A percentile compares a stretch with the other conserved stretches of the same genome.
phyloP scores from a whole-genome alignment of 2,329 filamentous ascomycete genomes.

The Pseudogymnoascus sp. region DNA sequence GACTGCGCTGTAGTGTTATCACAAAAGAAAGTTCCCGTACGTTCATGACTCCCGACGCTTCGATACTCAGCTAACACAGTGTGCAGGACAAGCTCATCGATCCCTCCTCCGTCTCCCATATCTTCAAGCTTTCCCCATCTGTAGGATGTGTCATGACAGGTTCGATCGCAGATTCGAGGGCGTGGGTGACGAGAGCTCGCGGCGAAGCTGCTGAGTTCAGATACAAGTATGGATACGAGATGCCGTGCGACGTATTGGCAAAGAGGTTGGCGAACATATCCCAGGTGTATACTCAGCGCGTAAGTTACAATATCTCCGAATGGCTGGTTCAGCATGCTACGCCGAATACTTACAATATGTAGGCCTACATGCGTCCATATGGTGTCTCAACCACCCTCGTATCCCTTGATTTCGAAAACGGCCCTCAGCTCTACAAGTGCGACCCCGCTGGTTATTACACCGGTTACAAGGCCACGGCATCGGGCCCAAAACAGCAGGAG shows the following conservation, averaged over 20 bases:
- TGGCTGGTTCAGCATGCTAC: constrained; percentile 9
- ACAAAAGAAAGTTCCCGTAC: constrained; percentile 98
- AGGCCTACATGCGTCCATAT: constrained; percentile 97
- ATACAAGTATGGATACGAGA: constrained; percentile 99
- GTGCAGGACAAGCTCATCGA: constrained; percentile 96
- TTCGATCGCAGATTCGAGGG: constrained; percentile 93
- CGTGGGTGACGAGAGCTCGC: constrained; percentile 85
- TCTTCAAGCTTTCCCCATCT: constrained; percentile 92
- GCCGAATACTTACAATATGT: constrained; percentile 25
- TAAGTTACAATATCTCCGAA: constrained; percentile 36
- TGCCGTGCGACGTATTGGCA: constrained; percentile 93
- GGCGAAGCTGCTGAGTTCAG: constrained; percentile 95
- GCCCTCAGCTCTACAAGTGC: constrained; percentile 95
- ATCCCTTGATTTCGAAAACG: constrained; percentile 83
- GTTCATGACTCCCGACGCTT: constrained; percentile 30
- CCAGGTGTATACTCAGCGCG: constrained; percentile 96
- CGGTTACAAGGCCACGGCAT: constrained; percentile 96
- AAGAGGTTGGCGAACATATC: constrained; percentile 98
- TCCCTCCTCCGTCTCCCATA: constrained; percentile 89
- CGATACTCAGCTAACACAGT: constrained; percentile 17
- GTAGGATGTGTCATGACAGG: constrained; percentile 98
- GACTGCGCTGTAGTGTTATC: constrained; percentile 94
- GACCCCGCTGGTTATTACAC: constrained; percentile 97
- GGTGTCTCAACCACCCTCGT: constrained; percentile 94
- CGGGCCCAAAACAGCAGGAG: constrained; percentile 97